Conservation (phyloP, 2,329 filamentous ascomycete species). For the Diaporthe eres region DNA sequence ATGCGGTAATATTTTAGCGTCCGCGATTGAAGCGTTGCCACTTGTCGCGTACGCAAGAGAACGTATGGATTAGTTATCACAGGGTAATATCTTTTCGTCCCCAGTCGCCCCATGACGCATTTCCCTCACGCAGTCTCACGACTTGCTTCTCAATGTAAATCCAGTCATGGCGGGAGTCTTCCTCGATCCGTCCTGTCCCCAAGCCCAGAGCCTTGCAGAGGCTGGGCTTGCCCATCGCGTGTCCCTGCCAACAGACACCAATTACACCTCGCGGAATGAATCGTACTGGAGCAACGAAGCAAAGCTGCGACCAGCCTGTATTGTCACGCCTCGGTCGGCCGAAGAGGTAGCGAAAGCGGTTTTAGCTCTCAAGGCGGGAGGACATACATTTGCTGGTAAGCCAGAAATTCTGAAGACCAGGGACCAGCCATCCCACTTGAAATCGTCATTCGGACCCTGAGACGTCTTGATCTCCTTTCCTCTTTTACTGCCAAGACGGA, state of each 20-base stretch:
- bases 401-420: neutral
- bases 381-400: neutral
- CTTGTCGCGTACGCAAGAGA: neutral
- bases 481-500: neutral
- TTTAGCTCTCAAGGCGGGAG: neutral
- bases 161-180: neutral
- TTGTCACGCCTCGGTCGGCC: constrained; percentile 4
- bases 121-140: no score
- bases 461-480: no score
- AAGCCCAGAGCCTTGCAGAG: neutral
- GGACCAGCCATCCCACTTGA: neutral
- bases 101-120: neutral
- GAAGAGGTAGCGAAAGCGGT: constrained; percentile 4
- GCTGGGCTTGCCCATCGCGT: constrained; percentile 7
- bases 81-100: neutral
- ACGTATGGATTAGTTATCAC: neutral
- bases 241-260: neutral
- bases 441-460: neutral
- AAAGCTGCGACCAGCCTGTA: neutral
- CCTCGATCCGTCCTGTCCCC: neutral
- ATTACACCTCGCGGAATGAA: constrained; percentile 2
- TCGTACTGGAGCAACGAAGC: neutral
- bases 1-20: neutral
- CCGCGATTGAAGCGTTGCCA: no score
- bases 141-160: neutral